Conservation (phyloP, 495 filamentous ascomycete genomes). For the Saxophila tyrrhenica region DNA sequence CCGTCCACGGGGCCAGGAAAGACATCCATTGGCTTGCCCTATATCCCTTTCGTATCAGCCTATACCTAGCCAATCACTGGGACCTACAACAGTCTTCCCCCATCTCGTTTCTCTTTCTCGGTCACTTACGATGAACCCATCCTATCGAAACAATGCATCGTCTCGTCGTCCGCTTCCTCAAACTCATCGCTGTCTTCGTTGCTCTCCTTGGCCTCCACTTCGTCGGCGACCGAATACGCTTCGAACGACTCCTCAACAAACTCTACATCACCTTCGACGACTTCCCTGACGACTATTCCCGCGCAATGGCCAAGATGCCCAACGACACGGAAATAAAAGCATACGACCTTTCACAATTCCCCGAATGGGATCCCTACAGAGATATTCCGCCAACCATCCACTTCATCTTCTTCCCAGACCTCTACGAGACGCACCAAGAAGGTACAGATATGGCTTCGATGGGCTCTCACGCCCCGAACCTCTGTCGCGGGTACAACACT, state of each 20-base stretch:
- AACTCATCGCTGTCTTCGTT: no score
- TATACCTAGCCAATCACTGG: no score
- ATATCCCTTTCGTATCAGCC: no score
- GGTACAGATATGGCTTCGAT: not conserved
- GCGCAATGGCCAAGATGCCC: not conserved
- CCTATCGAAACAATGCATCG: not conserved
- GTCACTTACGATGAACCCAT: no score
- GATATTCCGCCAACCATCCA: not conserved
- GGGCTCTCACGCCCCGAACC: not conserved
- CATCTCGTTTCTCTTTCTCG: no score
- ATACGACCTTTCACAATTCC: not conserved
- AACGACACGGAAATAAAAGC: not conserved
- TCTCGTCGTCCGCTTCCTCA: not conserved
- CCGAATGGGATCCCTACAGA: not conserved
- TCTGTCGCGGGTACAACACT: not conserved
- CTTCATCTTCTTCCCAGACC: slow-evolving; percentile 1
- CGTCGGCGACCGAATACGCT: no score
- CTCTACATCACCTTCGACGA: not conserved
- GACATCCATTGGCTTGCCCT: no score
- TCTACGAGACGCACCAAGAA: not conserved
- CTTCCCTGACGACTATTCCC: not conserved
- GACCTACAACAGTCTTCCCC: no score
- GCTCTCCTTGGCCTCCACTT: no score
- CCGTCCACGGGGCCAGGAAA: no score
- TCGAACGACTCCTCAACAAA: not conserved